Percentiles rank a stretch among this genome's conserved stretches.
Conservation (phyloP, 2,329 filamentous ascomycete genomes). For the Penicillium rolfsii region DNA sequence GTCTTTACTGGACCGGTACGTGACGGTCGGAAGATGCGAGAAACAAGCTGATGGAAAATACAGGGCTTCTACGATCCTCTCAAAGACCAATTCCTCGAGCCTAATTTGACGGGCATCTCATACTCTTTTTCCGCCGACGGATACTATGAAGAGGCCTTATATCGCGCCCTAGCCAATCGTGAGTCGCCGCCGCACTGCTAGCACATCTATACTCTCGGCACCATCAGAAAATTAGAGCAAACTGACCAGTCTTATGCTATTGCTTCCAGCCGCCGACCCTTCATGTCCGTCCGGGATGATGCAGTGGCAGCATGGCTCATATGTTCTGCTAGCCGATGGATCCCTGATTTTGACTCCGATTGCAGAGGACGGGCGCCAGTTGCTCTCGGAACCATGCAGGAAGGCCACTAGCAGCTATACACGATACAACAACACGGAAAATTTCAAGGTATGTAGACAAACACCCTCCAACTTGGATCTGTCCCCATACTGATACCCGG, state of each 20-base stretch:
- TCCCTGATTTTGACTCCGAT: slow-evolving; percentile 64
- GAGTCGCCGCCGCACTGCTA: slow-evolving; percentile 38
- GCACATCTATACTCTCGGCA: neutral
- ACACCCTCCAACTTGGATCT: too few relatives aligned
- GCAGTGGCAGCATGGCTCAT: slow-evolving; percentile 74
- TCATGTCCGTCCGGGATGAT: slow-evolving; percentile 67
- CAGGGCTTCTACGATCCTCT: slow-evolving; percentile 72
- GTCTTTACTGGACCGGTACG: slow-evolving; percentile 71
- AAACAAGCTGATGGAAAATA: slow-evolving; percentile 15
- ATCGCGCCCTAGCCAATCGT: slow-evolving; percentile 71
- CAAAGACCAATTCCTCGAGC: slow-evolving; percentile 68
- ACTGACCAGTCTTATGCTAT: neutral
- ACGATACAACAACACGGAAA: slow-evolving; percentile 67
- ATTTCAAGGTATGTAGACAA: slow-evolving; percentile 57
- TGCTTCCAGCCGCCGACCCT: slow-evolving; percentile 57
- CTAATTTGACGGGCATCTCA: slow-evolving; percentile 68
- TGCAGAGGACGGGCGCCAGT: slow-evolving; percentile 67
- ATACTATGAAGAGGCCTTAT: slow-evolving; percentile 70
- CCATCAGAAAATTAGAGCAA: neutral
- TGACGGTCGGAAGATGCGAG: neutral
- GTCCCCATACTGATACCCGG: slow-evolving; percentile 10
- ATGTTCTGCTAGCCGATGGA: slow-evolving; percentile 59
- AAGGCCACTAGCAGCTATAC: slow-evolving; percentile 61
- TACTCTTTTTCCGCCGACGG: slow-evolving; percentile 74
- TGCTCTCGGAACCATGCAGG: slow-evolving; percentile 67